Conservation (phyloP, 1,139 yeast genomes). For the Yamadazyma oceani region DNA sequence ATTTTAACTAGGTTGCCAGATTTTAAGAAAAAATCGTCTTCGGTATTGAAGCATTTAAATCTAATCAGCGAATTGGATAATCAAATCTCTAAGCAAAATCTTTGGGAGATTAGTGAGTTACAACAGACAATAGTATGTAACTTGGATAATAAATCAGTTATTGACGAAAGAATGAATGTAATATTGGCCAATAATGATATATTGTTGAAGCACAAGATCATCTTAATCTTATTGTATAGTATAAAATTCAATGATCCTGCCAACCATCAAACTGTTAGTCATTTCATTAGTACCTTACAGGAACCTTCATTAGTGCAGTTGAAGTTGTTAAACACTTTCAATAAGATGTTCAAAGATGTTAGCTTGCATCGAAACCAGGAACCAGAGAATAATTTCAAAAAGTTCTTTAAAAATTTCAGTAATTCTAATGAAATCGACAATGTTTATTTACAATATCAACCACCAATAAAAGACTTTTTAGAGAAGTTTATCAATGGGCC, state of each 20-base stretch:
- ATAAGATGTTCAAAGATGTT: slow-evolving; percentile 13
- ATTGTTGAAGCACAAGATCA: slow-evolving; percentile 35
- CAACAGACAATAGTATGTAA: slow-evolving; percentile 84
- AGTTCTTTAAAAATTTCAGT: slow-evolving; percentile 26
- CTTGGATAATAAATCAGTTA: slow-evolving; percentile 33
- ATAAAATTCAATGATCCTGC: slow-evolving; percentile 49
- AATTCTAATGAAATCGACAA: slow-evolving; percentile 39
- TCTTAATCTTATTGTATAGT: slow-evolving; percentile 69
- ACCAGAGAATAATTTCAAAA: slow-evolving; percentile 24
- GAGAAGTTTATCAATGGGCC: slow-evolving; percentile 21
- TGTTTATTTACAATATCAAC: slow-evolving; percentile 68
- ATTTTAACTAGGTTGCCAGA: slow-evolving; percentile 93
- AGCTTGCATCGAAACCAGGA: slow-evolving; percentile 14
- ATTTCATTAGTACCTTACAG: slow-evolving; percentile 27
- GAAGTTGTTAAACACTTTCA: slow-evolving; percentile 33
- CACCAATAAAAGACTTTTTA: slow-evolving; percentile 58
- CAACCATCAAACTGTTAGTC: slow-evolving; percentile 18
- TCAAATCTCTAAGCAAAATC: slow-evolving; percentile 55
- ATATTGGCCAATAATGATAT: slow-evolving; percentile 26
- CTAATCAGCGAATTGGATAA: slow-evolving; percentile 82
- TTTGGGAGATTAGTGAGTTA: slow-evolving; percentile 86
- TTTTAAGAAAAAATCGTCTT: slow-evolving; percentile 80
- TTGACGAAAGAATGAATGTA: slow-evolving; percentile 27
- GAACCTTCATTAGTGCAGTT: slow-evolving; percentile 39
- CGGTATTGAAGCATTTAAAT: slow-evolving; percentile 92